These are phyloP conservation scores for Tranzscheliella williamsii DNA, from an alignment of 1,284 basidiomycete genomes.

Conservation along the genomic window DNA sequence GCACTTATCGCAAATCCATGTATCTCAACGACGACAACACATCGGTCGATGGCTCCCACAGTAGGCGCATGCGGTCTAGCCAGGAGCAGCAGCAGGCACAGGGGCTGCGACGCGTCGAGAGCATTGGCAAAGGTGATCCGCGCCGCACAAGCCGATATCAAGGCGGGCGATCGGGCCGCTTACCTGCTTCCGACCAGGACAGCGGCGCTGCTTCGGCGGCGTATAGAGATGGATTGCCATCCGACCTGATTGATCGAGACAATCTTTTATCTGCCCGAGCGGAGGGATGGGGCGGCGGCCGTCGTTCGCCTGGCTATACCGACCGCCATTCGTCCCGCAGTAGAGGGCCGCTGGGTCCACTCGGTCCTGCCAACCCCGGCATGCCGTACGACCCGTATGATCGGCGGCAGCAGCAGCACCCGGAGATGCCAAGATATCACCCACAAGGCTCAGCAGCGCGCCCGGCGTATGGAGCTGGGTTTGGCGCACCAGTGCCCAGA, in stretches of 20 bases:
- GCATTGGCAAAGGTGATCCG: conserved; percentile 39
- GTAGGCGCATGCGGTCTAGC: conserved; percentile 9
- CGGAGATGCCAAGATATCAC: no score
- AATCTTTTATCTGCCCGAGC: conserved; percentile 1
- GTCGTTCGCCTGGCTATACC: conserved; percentile 10
- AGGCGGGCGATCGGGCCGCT: not conserved
- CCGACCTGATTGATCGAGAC: not conserved
- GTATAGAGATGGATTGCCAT: conserved; percentile 10
- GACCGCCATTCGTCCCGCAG: conserved; percentile 14
- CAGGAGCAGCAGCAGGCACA: conserved; percentile 2
- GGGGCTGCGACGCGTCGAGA: conserved; percentile 29
- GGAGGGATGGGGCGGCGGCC: conserved; percentile 2
- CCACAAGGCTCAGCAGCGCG: no score
- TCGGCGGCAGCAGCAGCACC: no score
- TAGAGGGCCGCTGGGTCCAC: conserved; percentile 11
- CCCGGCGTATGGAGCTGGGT: no score
- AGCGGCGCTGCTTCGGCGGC: not conserved
- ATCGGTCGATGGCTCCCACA: conserved; percentile 9
- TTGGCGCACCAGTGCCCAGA: no score
- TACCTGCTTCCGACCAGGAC: not conserved
- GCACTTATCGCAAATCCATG: conserved; percentile 45
- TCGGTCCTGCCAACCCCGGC: no score
- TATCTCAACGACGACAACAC: conserved; percentile 18
- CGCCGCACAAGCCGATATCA: conserved; percentile 16
- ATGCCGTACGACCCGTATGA: no score